phyloP scores from a whole-genome alignment of 2,329 filamentous ascomycete species.

The Fusarium udum region DNA sequence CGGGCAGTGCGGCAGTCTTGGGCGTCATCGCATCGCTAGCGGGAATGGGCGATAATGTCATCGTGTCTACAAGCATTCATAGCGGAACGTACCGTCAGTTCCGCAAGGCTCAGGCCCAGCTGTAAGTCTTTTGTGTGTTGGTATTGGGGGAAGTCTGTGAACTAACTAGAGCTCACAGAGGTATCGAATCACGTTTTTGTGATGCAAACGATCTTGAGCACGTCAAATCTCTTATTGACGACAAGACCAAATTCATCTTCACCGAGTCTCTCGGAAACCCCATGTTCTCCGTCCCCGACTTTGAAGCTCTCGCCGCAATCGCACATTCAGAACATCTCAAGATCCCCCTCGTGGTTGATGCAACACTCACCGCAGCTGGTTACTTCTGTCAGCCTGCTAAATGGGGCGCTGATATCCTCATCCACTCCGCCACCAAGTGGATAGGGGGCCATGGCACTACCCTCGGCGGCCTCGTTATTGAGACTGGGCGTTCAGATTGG shows the following conservation, averaged over 20 bases:
- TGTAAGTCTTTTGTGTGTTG: background rate
- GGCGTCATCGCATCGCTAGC: background rate
- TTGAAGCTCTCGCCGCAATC: background rate
- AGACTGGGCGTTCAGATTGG: background rate
- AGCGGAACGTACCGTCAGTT: background rate
- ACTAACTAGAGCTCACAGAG: background rate
- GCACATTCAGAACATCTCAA: background rate
- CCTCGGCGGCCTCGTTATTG: background rate
- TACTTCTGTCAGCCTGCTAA: background rate
- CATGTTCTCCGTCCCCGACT: background rate
- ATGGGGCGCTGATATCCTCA: background rate
- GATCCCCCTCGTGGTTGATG: background rate
- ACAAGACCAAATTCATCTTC: background rate
- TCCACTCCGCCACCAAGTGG: background rate
- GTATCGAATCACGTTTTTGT: background rate
- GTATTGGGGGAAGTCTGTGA: fast-evolving
- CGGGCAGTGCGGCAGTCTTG: background rate
- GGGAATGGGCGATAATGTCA: background rate
- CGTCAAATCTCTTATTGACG: background rate
- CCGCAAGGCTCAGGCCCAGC: background rate
- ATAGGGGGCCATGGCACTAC: background rate
- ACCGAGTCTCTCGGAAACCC: background rate
- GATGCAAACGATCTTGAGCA: background rate
- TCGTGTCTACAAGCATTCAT: background rate
- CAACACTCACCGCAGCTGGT: background rate